Conservation (phyloP, 805 yeast species). For the Candida ipomoeae region DNA sequence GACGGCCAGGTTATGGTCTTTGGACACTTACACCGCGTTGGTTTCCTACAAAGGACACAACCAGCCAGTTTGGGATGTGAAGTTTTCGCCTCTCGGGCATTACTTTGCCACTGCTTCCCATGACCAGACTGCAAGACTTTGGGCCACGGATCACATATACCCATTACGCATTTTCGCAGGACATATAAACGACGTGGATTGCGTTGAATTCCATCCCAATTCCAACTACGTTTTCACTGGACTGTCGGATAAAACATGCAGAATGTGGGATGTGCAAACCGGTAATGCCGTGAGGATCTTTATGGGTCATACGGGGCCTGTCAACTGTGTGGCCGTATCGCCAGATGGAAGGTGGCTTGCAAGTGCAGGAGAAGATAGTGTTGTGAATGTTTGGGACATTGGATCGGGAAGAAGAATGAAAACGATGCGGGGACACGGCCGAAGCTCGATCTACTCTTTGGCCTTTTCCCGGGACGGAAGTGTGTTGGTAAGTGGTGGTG, state of each 20-base stretch:
- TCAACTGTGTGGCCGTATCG: conserved; percentile 79
- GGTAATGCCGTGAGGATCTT: conserved; percentile 91
- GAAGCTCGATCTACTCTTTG: conserved; percentile 78
- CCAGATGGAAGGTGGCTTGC: conserved; percentile 98
- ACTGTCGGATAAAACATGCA: conserved; percentile 87
- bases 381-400: conserved; percentile 88
- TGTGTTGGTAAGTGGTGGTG: conserved; percentile 85
- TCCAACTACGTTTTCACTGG: conserved; percentile 94
- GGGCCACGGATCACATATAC: conserved; percentile 98
- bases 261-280: conserved; percentile 95
- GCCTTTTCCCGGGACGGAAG: conserved; percentile 85
- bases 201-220: conserved; percentile 93
- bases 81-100: conserved; percentile 92
- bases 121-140: conserved; percentile 93
- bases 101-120: conserved; percentile 98
- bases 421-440: conserved; percentile 92
- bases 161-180: conserved; percentile 97
- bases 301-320: conserved; percentile 88
- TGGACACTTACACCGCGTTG: conserved; percentile 82
- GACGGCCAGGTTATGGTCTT: conserved; percentile 89
- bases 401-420: conserved; percentile 87
- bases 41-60: conserved; percentile 96
- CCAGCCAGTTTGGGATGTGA: conserved; percentile 97
- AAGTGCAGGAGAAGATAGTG: conserved; percentile 88
- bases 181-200: conserved; percentile 92